Evolutionary conservation across 305 asterid genomes (phyloP).

Genomic region (Solanum hybrid): DNA sequence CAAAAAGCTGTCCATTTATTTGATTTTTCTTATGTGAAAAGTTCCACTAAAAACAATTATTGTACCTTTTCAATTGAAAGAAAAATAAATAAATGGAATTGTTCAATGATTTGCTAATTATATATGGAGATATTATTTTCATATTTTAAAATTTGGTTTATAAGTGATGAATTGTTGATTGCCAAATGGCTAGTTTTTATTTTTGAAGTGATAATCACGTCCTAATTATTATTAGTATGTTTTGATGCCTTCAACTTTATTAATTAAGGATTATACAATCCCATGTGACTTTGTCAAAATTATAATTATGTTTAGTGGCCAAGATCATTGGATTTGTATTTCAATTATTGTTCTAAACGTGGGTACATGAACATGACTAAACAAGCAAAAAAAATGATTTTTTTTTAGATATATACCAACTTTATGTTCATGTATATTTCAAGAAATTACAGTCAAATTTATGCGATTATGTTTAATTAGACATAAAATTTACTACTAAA

Average conservation of each 20-base stretch:
- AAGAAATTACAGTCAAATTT: not conserved
- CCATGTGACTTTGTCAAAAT: slow-evolving; percentile 5
- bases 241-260: not conserved
- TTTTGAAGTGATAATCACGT: not conserved
- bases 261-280: not conserved
- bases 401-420: not conserved
- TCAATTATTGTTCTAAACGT: not conserved
- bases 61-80: not conserved
- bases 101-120: not conserved
- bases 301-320: not conserved
- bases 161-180: not conserved
- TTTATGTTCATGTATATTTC: not conserved
- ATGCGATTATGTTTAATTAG: not conserved
- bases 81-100: not conserved
- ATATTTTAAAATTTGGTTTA: not conserved
- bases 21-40: not conserved
- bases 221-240: not conserved
- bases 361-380: not conserved
- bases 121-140: not conserved
- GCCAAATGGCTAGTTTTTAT: not conserved
- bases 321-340: not conserved
- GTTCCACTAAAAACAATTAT: not conserved
- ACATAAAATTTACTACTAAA: not conserved
- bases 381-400: not conserved
- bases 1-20: not conserved